phyloP scores from a whole-genome alignment of 1,284 basidiomycete genomes.

The Ustilago tritici region DNA sequence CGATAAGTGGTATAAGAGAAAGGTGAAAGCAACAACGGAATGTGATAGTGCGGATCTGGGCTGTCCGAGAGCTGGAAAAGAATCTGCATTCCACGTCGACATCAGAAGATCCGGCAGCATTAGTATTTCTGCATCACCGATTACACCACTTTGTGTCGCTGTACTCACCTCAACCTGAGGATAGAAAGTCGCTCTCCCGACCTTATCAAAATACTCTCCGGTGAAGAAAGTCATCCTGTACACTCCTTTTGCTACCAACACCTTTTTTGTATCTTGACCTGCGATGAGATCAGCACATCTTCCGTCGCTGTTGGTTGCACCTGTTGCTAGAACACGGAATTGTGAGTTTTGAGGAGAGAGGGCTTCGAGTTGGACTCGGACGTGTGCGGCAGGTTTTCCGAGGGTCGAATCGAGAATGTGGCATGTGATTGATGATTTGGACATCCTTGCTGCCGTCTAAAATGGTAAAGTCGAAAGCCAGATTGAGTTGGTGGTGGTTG shows the following conservation, averaged over 20 bases:
- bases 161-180: constrained; percentile 84
- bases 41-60: constrained; percentile 79
- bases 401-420: constrained; percentile 88
- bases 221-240: constrained; percentile 89
- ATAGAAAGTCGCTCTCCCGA: constrained; percentile 80
- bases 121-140: not conserved
- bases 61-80: constrained; percentile 50
- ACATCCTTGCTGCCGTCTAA: constrained; percentile 16
- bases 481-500: constrained; percentile 6
- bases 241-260: constrained; percentile 71
- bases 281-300: constrained; percentile 80
- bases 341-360: constrained; percentile 29
- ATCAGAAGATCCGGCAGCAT: not conserved
- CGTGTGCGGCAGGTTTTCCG: constrained; percentile 79
- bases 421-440: constrained; percentile 80
- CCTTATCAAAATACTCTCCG: constrained; percentile 81
- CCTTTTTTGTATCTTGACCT: constrained; percentile 71
- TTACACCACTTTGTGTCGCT: not conserved
- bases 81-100: constrained; percentile 34
- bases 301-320: constrained; percentile 83
- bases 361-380: constrained; percentile 46
- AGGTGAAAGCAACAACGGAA: constrained; percentile 89
- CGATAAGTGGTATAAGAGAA: constrained; percentile 92
- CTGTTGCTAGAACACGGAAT: constrained; percentile 67
- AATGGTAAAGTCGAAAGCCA: not conserved